Evolutionary conservation across 2,329 filamentous ascomycete genomes (phyloP), one percentile per base, ranked within the genome.

Genomic region (Massarina eburnea): DNA sequence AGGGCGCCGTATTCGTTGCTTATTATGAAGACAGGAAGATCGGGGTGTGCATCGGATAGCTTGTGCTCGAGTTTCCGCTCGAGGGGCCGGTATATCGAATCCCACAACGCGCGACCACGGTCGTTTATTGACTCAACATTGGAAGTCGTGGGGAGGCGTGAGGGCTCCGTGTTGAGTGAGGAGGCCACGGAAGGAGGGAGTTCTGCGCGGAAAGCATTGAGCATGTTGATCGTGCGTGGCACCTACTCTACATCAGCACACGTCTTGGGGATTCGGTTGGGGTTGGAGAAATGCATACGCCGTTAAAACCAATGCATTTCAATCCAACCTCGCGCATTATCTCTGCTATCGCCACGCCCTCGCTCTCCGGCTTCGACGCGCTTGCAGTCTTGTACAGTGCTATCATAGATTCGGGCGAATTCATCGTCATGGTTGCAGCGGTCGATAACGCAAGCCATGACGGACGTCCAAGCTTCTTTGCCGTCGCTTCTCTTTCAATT

Each of bases 341-440:
- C 65, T 89, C 86, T 51, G 86, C 86, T 26, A 80, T 76, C 20
- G 76, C 72, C 2, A 80, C 72, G 12, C 72, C 64, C 26, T 71
- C 65, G 34, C 59, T 59, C 14, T 50, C 50, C 17, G 54, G 48
- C 36, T 61, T 57, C 6, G 54, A 57, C 18, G 47, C 52, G 35
- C 48, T 65, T 17, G 45, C 58, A 17, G 74, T 59, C 37, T 77
- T 62, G 71, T 83, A 84, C 10, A 91, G 79, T 18, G 79, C 71
- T 3, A 81, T 72, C 54, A 92, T 80, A 3, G 88, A 86, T 46
- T 88, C 85, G 19, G 89, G 89, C 1, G 88, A 91, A 74, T 95
- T 94, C 76, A 94, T 83, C 1, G 89, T 94, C 73, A 92, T 88
- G 1, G 88, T 90, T 15, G 89, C 85, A 24, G 89, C 89, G 1